A percentile compares a stretch with the other conserved stretches of the same genome.
Evolutionary conservation across 2,329 filamentous ascomycete genomes (phyloP).

Genomic region (Xylariales sp.): DNA sequence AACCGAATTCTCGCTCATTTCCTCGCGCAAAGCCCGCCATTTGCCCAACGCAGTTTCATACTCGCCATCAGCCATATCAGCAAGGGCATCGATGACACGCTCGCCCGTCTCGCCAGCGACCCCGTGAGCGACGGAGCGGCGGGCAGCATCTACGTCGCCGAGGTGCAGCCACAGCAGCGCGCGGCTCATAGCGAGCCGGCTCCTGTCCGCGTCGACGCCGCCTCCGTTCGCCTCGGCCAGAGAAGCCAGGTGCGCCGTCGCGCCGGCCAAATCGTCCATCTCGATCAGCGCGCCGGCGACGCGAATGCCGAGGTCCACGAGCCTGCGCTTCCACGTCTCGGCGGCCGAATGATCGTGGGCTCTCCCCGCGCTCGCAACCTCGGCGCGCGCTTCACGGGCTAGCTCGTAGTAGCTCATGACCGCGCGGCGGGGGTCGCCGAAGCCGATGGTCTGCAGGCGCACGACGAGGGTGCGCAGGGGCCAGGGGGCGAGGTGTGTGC

Average conservation of each 20-base stretch:
- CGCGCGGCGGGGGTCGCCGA: conserved; percentile 83
- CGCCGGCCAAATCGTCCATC: conserved; percentile 88
- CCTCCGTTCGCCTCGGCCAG: conserved; percentile 57
- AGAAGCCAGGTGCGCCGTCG: conserved; percentile 75
- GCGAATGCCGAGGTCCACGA: conserved; percentile 79
- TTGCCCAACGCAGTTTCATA: conserved; percentile 71
- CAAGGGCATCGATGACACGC: conserved; percentile 72
- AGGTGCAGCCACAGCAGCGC: conserved; percentile 81
- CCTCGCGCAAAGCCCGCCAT: conserved; percentile 67
- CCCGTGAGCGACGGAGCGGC: conserved; percentile 58
- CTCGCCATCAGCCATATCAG: conserved; percentile 81
- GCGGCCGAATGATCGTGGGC: conserved; percentile 64
- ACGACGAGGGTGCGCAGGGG: conserved; percentile 84
- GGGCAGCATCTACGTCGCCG: conserved; percentile 79
- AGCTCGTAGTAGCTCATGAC: conserved; percentile 94
- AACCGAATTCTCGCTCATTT: conserved; percentile 54
- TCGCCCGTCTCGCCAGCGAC: conserved; percentile 44
- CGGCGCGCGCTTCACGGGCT: conserved; percentile 77
- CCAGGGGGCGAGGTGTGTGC: conserved; percentile 83
- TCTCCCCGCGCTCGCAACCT: conserved; percentile 61
- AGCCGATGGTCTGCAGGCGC: conserved; percentile 85
- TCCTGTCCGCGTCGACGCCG: conserved; percentile 48
- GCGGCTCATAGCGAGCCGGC: conserved; percentile 60
- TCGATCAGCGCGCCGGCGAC: conserved; percentile 77
- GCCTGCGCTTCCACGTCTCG: conserved; percentile 75